Conservation (phyloP, 169 alveolate species). For the Neospora caninum region DNA sequence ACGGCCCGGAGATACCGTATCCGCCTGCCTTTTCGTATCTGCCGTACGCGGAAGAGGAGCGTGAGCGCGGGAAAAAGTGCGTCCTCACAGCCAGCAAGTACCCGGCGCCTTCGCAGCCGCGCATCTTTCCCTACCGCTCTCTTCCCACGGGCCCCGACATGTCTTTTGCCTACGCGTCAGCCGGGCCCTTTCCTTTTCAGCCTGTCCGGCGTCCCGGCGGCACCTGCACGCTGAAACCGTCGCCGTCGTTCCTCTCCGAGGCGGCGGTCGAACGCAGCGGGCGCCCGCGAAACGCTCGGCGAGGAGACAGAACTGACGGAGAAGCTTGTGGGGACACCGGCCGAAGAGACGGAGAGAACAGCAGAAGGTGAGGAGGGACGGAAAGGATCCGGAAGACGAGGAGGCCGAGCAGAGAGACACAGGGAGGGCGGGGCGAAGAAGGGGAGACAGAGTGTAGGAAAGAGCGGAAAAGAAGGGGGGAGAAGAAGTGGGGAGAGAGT, state of each 20-base stretch:
- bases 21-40: too few relatives aligned
- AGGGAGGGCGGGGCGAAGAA: background rate
- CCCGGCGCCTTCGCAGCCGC: background rate
- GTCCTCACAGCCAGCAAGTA: background rate
- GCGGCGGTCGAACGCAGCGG: too few relatives aligned
- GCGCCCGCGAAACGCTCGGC: too few relatives aligned
- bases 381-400: too few relatives aligned
- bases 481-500: background rate
- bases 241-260: background rate
- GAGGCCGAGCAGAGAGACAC: background rate
- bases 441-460: background rate
- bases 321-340: too few relatives aligned
- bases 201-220: background rate
- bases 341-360: background rate
- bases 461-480: background rate
- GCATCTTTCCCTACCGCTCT: background rate
- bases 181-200: background rate
- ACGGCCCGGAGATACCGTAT: too few relatives aligned
- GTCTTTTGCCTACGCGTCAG: background rate
- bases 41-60: background rate
- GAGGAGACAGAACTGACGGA: too few relatives aligned
- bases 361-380: conserved; percentile 16
- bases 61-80: background rate
- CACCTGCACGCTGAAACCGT: background rate
- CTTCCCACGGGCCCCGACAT: background rate